These are phyloP conservation scores for Pleurotus cornucopiae DNA, from an alignment of 768 basidiomycete genomes.

Conservation along the genomic window DNA sequence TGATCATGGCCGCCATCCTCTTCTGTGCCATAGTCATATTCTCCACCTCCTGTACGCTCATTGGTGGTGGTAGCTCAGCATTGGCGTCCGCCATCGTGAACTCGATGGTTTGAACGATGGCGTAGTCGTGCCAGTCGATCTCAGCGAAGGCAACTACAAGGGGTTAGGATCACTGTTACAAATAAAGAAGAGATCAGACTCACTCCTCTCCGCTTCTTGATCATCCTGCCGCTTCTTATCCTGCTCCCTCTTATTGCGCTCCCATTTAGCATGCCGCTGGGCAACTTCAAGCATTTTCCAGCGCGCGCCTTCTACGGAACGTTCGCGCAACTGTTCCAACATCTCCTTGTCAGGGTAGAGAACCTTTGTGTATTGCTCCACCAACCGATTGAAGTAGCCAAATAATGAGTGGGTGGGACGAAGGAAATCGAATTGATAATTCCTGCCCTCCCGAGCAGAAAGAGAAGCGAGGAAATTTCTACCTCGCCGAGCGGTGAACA, in stretches of 20 bases:
- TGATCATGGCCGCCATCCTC: constrained; percentile 97
- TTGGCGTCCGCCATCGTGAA: constrained; percentile 91
- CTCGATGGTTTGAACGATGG: constrained; percentile 96
- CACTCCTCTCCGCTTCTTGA: constrained; percentile 85
- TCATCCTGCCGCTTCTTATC: constrained; percentile 87
- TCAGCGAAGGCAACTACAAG: constrained; percentile 83
- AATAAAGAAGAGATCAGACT: constrained; percentile 25
- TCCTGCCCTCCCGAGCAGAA: constrained; percentile 85
- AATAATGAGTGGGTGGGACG: constrained; percentile 95
- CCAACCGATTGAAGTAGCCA: constrained; percentile 94
- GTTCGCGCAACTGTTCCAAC: constrained; percentile 65
- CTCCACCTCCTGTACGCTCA: constrained; percentile 92
- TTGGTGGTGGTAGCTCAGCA: constrained; percentile 92
- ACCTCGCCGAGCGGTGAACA: constrained; percentile 92
- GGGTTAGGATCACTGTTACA: constrained; percentile 6
- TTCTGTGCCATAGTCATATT: constrained; percentile 97
- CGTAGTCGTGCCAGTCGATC: constrained; percentile 99
- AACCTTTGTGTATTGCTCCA: constrained; percentile 93
- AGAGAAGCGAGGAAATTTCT: constrained; percentile 81
- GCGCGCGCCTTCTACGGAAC: constrained; percentile 59
- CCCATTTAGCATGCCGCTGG: constrained; percentile 82
- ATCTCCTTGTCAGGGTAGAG: constrained; percentile 77
- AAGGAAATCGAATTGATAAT: constrained; percentile 97
- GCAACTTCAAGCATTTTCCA: constrained; percentile 80
- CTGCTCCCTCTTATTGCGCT: constrained; percentile 75